Evolutionary conservation across 192 early-diverging fungal genomes (phyloP), one percentile per base, ranked within the genome.

Genomic region (Funneliformis geosporum): DNA sequence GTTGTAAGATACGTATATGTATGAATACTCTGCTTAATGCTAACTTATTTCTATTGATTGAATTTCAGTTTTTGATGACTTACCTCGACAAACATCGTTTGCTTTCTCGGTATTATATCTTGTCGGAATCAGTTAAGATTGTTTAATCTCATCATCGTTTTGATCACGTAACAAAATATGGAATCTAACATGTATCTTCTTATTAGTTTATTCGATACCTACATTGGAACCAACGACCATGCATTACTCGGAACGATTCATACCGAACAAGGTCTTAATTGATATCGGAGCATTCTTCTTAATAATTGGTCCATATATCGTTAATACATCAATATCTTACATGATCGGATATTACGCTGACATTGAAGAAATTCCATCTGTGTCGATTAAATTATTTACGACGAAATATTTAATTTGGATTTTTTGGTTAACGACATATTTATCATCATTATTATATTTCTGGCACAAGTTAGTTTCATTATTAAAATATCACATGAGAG

Each of bases 401-500:
- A 27, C 14, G 3, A 40, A 71, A 11, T 46, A 71, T 71, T 46
- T 71, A n/a, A 71, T 71, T 71, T 71, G 69, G 69, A 8, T 10
- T 46, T 27, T 71, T 25, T 71, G 69, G 69, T 38, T 71, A n/a
- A 46, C 23, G 14, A 46, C 25, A 47, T 71, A 46, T 46, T n/a
- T 71, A 23, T 10, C 14, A n/a, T 8, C 23, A 0, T 46, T 71
- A 27, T 46, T 71, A 25, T 71, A 46, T 47, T 71, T 27, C 46
- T 71, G 69, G 69, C 21, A 18, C 3, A 71, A 12, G 11, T 71
- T 71, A 71, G 2, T 43, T 25, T 43, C 8, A 6, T 46, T 71
- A 12, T 46, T 71, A 46, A 71, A 71, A 25, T 25, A 27, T 71
- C 69, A 71, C n/a, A 47, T 47, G 23, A 71, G n/a, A 47, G 69